A percentile compares a stretch with the other conserved stretches of the same genome.
phyloP scores from a whole-genome alignment of 345 rosid genomes.

The Eucalyptus shirleyi region DNA sequence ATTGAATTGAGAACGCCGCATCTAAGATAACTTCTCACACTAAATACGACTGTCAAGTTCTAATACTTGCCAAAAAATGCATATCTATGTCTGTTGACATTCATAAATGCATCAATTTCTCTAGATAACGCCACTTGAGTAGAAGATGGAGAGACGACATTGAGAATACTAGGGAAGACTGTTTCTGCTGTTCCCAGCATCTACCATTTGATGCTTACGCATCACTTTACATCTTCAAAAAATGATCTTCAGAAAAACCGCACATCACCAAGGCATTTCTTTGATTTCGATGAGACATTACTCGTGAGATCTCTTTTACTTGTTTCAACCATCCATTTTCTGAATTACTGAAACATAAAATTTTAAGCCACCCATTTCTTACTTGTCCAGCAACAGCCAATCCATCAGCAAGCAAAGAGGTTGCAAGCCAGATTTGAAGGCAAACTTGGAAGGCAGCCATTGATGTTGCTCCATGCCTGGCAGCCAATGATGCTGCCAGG shows the following conservation, averaged over 20 bases:
- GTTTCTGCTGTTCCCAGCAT: background rate
- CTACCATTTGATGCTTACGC: background rate
- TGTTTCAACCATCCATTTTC: background rate
- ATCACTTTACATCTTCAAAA: background rate
- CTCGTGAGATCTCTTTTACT: background rate
- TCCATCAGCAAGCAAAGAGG: slow-evolving; percentile 96
- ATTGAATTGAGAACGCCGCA: background rate
- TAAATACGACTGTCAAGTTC: background rate
- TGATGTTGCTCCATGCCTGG: slow-evolving; percentile 59
- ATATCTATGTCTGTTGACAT: background rate
- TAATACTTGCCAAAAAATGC: background rate
- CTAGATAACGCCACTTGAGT: background rate
- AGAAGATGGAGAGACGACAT: background rate
- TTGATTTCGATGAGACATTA: background rate
- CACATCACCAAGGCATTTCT: background rate
- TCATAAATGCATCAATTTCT: background rate
- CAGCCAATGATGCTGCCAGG: slow-evolving; percentile 88
- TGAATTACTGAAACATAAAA: background rate
- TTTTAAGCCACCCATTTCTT: background rate
- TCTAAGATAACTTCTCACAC: background rate
- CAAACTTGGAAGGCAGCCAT: slow-evolving; percentile 99
- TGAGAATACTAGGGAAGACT: background rate
- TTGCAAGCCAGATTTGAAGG: slow-evolving; percentile 94
- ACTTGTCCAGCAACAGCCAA: slow-evolving; percentile 97
- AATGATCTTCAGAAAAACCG: background rate